phyloP scores from a whole-genome alignment of 2,329 filamentous ascomycete genomes.

The Claviceps cyperi region DNA sequence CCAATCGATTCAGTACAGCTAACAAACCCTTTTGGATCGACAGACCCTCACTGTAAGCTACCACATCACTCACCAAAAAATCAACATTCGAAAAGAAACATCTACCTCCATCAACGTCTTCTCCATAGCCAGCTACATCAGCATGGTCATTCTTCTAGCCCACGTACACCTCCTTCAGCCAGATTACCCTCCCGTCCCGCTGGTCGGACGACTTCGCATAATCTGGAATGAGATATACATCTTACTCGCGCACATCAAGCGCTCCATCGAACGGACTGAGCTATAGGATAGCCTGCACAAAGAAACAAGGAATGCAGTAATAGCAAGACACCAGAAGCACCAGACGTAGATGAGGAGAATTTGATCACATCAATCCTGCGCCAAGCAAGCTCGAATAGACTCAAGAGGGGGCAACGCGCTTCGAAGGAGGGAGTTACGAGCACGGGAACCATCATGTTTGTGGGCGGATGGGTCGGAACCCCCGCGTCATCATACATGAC shows the following conservation, averaged over 20 bases:
- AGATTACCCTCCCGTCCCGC: constrained; percentile 45
- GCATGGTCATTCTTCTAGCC: constrained; percentile 53
- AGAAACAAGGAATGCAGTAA: not conserved
- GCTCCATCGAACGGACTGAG: constrained; percentile 18
- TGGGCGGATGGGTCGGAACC: too few relatives aligned
- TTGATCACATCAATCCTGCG: too few relatives aligned
- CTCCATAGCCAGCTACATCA: constrained; percentile 61
- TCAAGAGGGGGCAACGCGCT: too few relatives aligned
- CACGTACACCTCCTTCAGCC: constrained; percentile 50
- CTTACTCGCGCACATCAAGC: constrained; percentile 15
- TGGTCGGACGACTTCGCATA: constrained; percentile 28
- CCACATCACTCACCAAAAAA: constrained; percentile 63
- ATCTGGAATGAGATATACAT: constrained; percentile 22
- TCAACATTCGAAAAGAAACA: constrained; percentile 68
- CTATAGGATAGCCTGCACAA: constrained; percentile 8
- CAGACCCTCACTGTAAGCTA: constrained; percentile 61
- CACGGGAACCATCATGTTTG: too few relatives aligned
- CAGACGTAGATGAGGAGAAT: not conserved
- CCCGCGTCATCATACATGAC: too few relatives aligned
- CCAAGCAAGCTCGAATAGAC: too few relatives aligned
- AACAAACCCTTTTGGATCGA: not conserved
- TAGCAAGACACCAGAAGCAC: not conserved
- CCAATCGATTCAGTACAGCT: not conserved
- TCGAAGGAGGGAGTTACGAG: too few relatives aligned
- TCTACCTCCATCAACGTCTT: constrained; percentile 65